These are phyloP conservation scores for Flammula alnicola DNA, from an alignment of 1,284 basidiomycete genomes.

Conservation along the genomic window DNA sequence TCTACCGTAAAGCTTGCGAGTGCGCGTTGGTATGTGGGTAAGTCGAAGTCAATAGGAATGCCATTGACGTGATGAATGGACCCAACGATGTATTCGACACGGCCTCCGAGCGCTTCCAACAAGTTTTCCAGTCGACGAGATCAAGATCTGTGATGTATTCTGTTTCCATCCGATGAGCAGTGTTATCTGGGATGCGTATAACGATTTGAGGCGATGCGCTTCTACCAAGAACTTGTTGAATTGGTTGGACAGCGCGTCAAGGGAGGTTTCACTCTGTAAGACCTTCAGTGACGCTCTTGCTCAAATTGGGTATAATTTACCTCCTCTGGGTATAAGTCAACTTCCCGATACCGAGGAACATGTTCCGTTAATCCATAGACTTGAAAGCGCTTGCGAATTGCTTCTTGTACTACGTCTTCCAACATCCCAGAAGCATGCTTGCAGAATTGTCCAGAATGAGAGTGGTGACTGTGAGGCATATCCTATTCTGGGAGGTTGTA, in stretches of 20 bases:
- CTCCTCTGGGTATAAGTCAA: constrained; percentile 96
- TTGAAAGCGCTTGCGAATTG: constrained; percentile 77
- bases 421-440: constrained; percentile 83
- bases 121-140: constrained; percentile 60
- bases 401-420: constrained; percentile 86
- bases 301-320: constrained; percentile 43
- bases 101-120: constrained; percentile 44
- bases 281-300: constrained; percentile 8
- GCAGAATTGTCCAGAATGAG: constrained; percentile 97
- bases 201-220: constrained; percentile 72
- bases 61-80: constrained; percentile 95
- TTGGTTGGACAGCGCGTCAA: constrained; percentile 53
- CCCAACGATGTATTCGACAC: constrained; percentile 92
- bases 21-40: too few species aligned
- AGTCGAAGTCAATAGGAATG: too few species aligned
- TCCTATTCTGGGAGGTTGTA: too few species aligned
- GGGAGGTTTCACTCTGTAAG: constrained; percentile 51
- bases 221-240: constrained; percentile 77
- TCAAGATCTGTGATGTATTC: constrained; percentile 86
- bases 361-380: constrained; percentile 95
- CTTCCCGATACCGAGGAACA: constrained; percentile 80
- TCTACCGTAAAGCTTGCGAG: too few species aligned
- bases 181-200: constrained; percentile 66
- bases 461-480: too few species aligned
- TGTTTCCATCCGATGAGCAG: constrained; percentile 91